A percentile compares a stretch with the other conserved stretches of the same genome.
Evolutionary conservation across 192 early-diverging fungal genomes (phyloP).

Genomic region (Linnemannia zychae): DNA sequence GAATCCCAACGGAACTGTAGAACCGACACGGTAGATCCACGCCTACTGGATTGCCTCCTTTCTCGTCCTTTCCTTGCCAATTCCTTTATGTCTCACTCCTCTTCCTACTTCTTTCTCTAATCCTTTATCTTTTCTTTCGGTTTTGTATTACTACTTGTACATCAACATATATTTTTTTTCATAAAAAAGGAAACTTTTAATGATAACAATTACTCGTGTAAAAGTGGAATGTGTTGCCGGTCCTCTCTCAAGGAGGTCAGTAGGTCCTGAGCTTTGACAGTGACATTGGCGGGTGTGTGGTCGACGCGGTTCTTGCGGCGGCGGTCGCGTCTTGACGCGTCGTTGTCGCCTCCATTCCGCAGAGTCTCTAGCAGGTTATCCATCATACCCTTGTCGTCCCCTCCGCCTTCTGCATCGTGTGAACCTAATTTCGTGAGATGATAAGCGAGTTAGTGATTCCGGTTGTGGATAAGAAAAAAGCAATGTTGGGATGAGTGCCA

Average conservation of each 20-base stretch:
- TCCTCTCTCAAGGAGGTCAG: constrained; percentile 44
- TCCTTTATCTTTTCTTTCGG: too few relatives aligned
- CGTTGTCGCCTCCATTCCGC: constrained; percentile 72
- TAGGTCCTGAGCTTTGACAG: constrained; percentile 43
- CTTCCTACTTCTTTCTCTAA: neutral
- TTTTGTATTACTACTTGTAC: neutral
- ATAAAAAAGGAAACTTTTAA: too few relatives aligned
- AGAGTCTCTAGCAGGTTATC: constrained; percentile 84
- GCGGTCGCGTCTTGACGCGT: constrained; percentile 40
- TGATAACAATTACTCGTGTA: constrained; percentile 39
- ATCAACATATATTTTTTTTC: constrained; percentile 3
- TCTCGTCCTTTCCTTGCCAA: neutral
- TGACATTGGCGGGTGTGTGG: constrained; percentile 7
- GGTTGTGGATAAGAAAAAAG: constrained; percentile 5
- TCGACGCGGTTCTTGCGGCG: constrained; percentile 41
- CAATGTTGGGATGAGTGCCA: neutral
- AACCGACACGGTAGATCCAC: too few relatives aligned
- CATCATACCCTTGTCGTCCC: constrained; percentile 81
- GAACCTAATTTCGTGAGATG: constrained; percentile 21
- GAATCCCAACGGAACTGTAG: neutral
- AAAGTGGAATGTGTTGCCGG: constrained; percentile 16
- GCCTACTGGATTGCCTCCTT: neutral
- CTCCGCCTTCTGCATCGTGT: constrained; percentile 44
- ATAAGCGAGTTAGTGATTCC: neutral
- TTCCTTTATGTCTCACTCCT: neutral